These are phyloP conservation scores for Arbutus unedo DNA, from an alignment of 148 eudicot genomes.

Conservation along the genomic window DNA sequence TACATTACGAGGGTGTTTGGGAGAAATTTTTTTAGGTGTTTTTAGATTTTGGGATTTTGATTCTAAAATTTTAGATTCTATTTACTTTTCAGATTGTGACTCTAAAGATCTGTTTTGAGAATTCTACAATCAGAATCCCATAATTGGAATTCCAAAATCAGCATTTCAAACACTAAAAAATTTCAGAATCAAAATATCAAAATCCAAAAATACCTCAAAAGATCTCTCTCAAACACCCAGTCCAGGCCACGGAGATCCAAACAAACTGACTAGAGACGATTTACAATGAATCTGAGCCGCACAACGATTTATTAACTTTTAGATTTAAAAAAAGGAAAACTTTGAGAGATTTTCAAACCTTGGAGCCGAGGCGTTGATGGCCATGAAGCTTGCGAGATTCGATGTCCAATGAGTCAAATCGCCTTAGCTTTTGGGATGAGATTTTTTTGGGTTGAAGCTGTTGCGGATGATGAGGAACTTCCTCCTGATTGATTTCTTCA, in stretches of 20 bases:
- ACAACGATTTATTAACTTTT: no score
- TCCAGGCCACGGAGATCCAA: background rate
- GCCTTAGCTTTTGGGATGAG: constrained; percentile 7
- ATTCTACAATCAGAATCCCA: no score
- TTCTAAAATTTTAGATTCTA: no score
- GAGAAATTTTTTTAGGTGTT: no score
- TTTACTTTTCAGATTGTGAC: no score
- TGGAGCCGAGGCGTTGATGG: background rate
- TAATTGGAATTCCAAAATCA: no score
- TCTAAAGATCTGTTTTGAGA: no score
- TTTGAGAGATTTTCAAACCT: background rate
- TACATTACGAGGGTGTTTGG: no score
- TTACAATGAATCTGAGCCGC: no score
- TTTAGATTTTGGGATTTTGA: no score
- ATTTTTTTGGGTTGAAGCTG: background rate
- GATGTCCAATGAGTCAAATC: constrained; percentile 21
- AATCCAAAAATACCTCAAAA: background rate
- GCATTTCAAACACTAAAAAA: background rate
- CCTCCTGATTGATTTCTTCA: background rate
- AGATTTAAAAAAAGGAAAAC: background rate
- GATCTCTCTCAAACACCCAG: no score
- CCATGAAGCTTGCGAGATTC: constrained; percentile 11
- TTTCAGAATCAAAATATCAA: background rate
- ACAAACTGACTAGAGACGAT: background rate
- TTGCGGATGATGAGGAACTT: background rate